Evolutionary conservation across 169 alveolate species (phyloP).

Genomic region (Cryptosporidium parvum): DNA sequence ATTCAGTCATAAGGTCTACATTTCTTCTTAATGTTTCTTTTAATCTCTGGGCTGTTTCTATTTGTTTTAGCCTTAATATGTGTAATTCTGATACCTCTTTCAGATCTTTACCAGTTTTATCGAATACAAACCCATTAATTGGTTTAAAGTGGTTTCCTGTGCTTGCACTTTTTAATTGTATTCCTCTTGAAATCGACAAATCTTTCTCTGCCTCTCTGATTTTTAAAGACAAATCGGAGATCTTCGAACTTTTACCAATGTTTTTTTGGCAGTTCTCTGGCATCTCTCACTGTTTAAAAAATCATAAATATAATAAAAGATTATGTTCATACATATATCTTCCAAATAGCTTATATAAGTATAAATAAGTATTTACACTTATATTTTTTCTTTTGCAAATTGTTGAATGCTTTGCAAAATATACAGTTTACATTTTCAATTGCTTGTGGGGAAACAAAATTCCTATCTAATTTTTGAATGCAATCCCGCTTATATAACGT

Average conservation of each 20-base stretch:
- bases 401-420: neutral
- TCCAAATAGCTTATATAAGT: neutral
- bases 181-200: conserved; percentile 10
- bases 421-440: neutral
- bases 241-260: conserved; percentile 25
- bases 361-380: neutral
- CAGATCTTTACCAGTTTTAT: neutral
- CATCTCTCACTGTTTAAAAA: conserved; percentile 10
- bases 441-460: conserved; percentile 28
- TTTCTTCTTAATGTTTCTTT: conserved; percentile 72
- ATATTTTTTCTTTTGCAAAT: conserved; percentile 11
- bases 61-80: conserved; percentile 58
- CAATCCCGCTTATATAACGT: conserved; percentile 13
- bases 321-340: neutral
- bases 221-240: conserved; percentile 62
- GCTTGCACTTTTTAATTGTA: neutral
- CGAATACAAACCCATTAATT: neutral
- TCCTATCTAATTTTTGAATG: conserved; percentile 5
- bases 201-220: conserved; percentile 56
- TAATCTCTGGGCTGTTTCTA: conserved; percentile 71
- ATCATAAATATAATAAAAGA: neutral
- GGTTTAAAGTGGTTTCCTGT: neutral
- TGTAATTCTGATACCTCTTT: conserved; percentile 55
- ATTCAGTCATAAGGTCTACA: conserved; percentile 69
- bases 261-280: conserved; percentile 50